A percentile compares a stretch with the other conserved stretches of the same genome.
These are phyloP conservation scores for Suhomyces taliae DNA, from an alignment of 1,139 yeast species.

Conservation along the genomic window DNA sequence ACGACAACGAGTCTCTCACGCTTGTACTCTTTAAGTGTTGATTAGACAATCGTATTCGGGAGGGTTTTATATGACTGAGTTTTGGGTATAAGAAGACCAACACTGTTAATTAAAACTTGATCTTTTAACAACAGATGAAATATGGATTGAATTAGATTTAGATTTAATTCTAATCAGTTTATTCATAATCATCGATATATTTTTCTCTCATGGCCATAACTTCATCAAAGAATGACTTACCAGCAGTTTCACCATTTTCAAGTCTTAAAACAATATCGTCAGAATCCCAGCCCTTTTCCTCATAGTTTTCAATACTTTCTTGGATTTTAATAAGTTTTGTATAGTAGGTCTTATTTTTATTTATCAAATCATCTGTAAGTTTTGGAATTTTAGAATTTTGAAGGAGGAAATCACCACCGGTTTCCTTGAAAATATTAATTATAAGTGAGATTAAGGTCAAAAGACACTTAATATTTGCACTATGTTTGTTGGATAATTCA, in stretches of 20 bases:
- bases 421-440: conserved; percentile 31
- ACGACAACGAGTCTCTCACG: too few relatives aligned
- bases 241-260: conserved; percentile 15
- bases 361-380: conserved; percentile 27
- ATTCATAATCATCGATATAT: conserved; percentile 31
- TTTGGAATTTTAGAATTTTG: conserved; percentile 48
- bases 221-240: conserved; percentile 20
- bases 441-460: conserved; percentile 32
- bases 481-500: conserved; percentile 33
- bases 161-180: neutral
- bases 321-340: conserved; percentile 24
- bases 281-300: conserved; percentile 39
- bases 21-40: too few relatives aligned
- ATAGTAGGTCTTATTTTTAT: conserved; percentile 23
- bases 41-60: too few relatives aligned
- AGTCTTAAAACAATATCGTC: conserved; percentile 44
- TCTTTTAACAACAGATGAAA: too few relatives aligned
- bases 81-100: too few relatives aligned
- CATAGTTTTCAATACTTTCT: conserved; percentile 31
- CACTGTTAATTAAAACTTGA: too few relatives aligned
- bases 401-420: conserved; percentile 39
- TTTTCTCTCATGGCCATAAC: conserved; percentile 31
- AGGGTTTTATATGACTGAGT: too few relatives aligned
- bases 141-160: too few relatives aligned
- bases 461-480: conserved; percentile 23